Evolutionary conservation across 2,329 filamentous ascomycete species (phyloP).

Genomic region (Epichloe sp.): DNA sequence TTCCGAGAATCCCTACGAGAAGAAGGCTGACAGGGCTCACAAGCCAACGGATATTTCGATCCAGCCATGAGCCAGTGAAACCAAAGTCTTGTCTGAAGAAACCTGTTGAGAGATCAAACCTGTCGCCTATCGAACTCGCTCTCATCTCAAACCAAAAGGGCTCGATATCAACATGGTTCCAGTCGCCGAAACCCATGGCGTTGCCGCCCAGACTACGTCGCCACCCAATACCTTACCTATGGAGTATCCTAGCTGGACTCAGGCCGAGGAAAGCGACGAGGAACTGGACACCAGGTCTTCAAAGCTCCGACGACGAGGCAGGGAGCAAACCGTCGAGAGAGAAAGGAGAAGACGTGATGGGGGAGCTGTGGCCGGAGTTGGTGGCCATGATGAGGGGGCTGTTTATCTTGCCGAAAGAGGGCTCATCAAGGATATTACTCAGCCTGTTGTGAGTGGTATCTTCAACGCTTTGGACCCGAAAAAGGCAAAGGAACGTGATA

Average conservation of each 20-base stretch:
- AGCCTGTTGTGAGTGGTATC: neutral
- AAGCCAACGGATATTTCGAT: too few species aligned
- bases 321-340: neutral
- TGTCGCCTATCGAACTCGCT: neutral
- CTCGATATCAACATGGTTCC: neutral
- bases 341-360: neutral
- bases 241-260: conserved; percentile 2
- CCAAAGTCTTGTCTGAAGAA: neutral
- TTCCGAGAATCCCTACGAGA: too few species aligned
- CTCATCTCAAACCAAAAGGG: neutral
- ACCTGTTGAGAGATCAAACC: neutral
- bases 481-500: neutral
- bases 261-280: neutral
- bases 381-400: neutral
- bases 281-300: neutral
- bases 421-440: neutral
- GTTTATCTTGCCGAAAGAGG: neutral
- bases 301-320: neutral
- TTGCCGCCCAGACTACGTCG: neutral
- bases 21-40: too few species aligned
- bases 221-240: neutral
- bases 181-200: neutral
- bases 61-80: neutral
- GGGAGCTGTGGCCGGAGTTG: neutral
- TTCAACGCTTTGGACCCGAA: neutral